Evolutionary conservation across 129 eudicot genomes (phyloP).

Genomic region (Artemisia tridentata): DNA sequence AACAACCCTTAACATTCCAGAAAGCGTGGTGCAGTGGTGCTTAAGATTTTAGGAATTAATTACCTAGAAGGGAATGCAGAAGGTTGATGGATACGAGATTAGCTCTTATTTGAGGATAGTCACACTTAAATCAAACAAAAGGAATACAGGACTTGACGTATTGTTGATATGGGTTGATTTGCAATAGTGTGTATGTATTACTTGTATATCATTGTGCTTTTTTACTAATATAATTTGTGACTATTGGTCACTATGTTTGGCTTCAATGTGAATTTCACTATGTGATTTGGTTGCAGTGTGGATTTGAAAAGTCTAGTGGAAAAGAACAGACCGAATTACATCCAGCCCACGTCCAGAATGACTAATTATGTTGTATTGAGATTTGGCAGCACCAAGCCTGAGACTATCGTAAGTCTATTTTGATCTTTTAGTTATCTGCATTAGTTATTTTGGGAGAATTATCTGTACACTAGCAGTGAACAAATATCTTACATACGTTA

Average conservation of each 20-base stretch:
- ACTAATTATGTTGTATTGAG: conserved; percentile 83
- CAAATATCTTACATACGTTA: conserved; percentile 9
- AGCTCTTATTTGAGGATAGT: neutral
- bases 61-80: neutral
- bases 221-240: neutral
- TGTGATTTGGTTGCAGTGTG: conserved; percentile 57
- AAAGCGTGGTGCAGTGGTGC: no score
- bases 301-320: conserved; percentile 83
- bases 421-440: neutral
- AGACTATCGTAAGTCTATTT: conserved; percentile 45
- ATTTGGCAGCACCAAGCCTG: conserved; percentile 64
- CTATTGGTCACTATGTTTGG: conserved; percentile 15
- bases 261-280: conserved; percentile 8
- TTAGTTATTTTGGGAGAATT: neutral
- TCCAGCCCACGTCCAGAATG: conserved; percentile 92
- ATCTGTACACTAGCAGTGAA: conserved; percentile 5
- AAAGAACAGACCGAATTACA: conserved; percentile 68
- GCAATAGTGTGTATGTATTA: neutral
- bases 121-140: neutral
- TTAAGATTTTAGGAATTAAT: neutral
- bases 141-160: neutral
- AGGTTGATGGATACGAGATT: neutral
- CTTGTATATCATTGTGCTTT: neutral
- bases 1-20: no score
- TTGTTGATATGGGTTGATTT: neutral